Percentiles rank a stretch among this genome's conserved stretches.
Conservation (phyloP, 192 early-diverging fungal species). For the Entrophospora sp. region DNA sequence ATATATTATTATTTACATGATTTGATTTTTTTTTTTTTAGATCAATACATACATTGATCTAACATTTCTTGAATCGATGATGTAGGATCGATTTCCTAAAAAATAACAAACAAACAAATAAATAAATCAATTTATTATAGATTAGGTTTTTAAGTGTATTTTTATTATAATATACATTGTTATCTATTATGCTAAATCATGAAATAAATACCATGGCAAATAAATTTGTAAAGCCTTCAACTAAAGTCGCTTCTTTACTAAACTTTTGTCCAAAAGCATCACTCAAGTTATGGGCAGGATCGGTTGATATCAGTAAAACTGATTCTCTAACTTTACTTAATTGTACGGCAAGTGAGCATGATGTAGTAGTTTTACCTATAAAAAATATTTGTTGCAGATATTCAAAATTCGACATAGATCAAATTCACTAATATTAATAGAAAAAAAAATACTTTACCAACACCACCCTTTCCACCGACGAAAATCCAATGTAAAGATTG, state of each 20-base stretch:
- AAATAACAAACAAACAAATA: background rate
- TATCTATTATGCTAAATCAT: background rate
- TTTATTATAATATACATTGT: background rate
- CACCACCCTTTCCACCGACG: constrained; percentile 98
- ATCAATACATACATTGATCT: constrained; percentile 57
- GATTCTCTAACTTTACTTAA: constrained; percentile 82
- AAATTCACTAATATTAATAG: no score
- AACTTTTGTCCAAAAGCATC: constrained; percentile 99
- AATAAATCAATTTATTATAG: no score
- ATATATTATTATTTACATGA: background rate
- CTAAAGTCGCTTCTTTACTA: constrained; percentile 86
- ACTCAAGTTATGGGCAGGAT: constrained; percentile 98
- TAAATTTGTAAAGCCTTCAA: constrained; percentile 92
- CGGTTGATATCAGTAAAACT: constrained; percentile 96
- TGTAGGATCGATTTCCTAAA: constrained; percentile 96
- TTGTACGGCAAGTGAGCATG: constrained; percentile 91
- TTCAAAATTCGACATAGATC: no score
- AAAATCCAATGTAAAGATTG: constrained; percentile 96
- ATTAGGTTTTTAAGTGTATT: background rate
- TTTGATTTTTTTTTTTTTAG: constrained; percentile 4
- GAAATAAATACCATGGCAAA: constrained; percentile 92
- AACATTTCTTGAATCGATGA: constrained; percentile 99
- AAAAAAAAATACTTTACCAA: constrained; percentile 56
- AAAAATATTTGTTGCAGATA: background rate
- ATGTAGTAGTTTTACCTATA: constrained; percentile 59